These are phyloP conservation scores for Polysphondylium violaceum DNA, from an alignment of 78 protist species.

Conservation along the genomic window DNA sequence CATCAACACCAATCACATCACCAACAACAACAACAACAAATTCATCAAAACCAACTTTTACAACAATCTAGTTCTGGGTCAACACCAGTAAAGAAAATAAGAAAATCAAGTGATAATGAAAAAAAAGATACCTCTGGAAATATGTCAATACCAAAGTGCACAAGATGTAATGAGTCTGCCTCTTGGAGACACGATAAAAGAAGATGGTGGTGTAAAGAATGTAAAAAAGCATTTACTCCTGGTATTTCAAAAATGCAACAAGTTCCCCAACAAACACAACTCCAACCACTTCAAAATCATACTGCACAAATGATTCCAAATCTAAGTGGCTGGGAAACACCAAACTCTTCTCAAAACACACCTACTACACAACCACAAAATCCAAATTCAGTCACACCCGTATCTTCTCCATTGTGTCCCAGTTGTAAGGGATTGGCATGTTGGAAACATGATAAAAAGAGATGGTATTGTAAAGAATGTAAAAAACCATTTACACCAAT, in stretches of 20 bases:
- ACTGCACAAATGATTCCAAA: constrained; percentile 14
- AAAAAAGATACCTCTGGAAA: constrained; percentile 40
- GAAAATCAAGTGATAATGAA: constrained; percentile 19
- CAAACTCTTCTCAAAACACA: constrained; percentile 50
- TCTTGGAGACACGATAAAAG: constrained; percentile 84
- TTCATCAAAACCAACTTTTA: background rate
- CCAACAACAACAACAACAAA: background rate
- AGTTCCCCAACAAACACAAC: constrained; percentile 28
- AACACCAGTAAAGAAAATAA: constrained; percentile 28
- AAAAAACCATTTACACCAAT: constrained; percentile 75
- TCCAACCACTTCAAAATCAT: constrained; percentile 24
- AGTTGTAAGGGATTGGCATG: constrained; percentile 18
- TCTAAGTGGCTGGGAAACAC: constrained; percentile 3
- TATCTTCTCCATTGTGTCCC: constrained; percentile 16
- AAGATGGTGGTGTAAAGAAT: constrained; percentile 84
- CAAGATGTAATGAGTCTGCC: constrained; percentile 61
- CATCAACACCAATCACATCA: constrained; percentile 27
- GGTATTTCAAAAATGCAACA: constrained; percentile 56
- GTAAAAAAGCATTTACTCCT: constrained; percentile 80
- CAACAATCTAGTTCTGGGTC: background rate
- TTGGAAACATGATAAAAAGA: constrained; percentile 84
- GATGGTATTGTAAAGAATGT: constrained; percentile 76
- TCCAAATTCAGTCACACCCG: constrained; percentile 1
- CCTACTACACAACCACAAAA: constrained; percentile 57
- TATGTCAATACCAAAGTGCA: constrained; percentile 56